Base-by-base conservation (phyloP, 768 basidiomycete genomes). In the Pleurotus pulmonarius region DNA sequence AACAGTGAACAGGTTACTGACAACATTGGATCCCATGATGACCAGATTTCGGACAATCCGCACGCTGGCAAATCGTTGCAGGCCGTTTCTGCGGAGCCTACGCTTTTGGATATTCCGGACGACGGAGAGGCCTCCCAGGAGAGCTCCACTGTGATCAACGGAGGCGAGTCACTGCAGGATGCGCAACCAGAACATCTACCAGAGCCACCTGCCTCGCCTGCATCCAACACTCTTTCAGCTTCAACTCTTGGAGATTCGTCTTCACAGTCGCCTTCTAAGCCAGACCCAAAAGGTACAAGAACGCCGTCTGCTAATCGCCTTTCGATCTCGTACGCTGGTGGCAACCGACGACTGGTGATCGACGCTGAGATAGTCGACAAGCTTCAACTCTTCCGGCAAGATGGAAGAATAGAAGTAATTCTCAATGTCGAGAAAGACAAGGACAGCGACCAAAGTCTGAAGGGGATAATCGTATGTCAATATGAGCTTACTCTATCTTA, bases 281-380 rank as follows among this genome's bases (percentile, higher is more conserved):
- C 63, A 18, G 73, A 74, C 34, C 53, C 61, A 9, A 81, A 79
- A 60, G 64, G 69, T 16, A 71, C 69, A 12, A 77, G 73, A 60
- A 73, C 75, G 0, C 87, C 90, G 7, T 90, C 90, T 41, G 86
- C 89, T 26, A 92, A 92, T 63, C 83, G 90, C 15, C 72, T 99
- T n/a, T 97, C 95, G 6, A 94, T 98, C 68, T 90, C 96, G 0
- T 99, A 97, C 70, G 93, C 94, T 56, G 87, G 87, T 44, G 94
- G 93, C 49, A 87, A 87, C 57, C 79, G 92, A 48, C 81, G 97
- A 40, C 76, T 99, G 49, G 88, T 97, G 24, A 78, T 98, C 57
- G 88, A 98, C 68, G 90, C 96, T 2, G 88, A 89, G 61, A 83
- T 90, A 25, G 92, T 98, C 18, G 85, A 92, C 41, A 80, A 78